These are phyloP conservation scores for Myxozyma neotropica DNA, from an alignment of 805 yeast species.

Conservation along the genomic window DNA sequence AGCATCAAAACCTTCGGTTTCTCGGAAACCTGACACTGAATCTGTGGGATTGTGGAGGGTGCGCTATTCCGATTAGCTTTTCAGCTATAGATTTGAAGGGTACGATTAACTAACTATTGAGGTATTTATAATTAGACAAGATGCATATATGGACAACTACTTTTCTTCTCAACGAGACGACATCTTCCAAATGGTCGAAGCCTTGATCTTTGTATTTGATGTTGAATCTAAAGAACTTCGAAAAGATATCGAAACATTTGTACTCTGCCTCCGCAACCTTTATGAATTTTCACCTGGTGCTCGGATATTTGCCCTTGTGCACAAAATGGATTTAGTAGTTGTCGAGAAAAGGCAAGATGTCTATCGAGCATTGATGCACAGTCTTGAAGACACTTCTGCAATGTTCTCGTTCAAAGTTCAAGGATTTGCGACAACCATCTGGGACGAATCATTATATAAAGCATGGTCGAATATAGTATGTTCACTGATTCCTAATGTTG, in stretches of 20 bases:
- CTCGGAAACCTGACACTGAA: slow-evolving; percentile 93
- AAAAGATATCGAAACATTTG: slow-evolving; percentile 90
- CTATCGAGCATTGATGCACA: slow-evolving; percentile 80
- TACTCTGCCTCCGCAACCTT: slow-evolving; percentile 76
- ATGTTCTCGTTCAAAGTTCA: slow-evolving; percentile 39
- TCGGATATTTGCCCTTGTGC: slow-evolving; percentile 85
- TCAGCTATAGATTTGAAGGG: too few relatives aligned
- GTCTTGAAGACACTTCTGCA: slow-evolving; percentile 67
- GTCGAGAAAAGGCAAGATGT: slow-evolving; percentile 51
- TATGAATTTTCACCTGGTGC: slow-evolving; percentile 87
- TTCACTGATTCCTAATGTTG: slow-evolving; percentile 89
- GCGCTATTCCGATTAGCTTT: slow-evolving; percentile 6
- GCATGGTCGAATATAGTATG: slow-evolving; percentile 98
- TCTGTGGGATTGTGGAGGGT: slow-evolving; percentile 97
- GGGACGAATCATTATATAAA: slow-evolving; percentile 94
- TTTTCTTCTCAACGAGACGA: slow-evolving; percentile 86
- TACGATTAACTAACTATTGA: neutral
- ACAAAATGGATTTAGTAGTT: slow-evolving; percentile 89
- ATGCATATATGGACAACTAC: slow-evolving; percentile 93
- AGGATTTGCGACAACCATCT: slow-evolving; percentile 93
- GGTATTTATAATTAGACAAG: slow-evolving; percentile 57
- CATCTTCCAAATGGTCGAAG: slow-evolving; percentile 93
- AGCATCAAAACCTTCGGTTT: slow-evolving; percentile 89
- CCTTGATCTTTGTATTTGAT: slow-evolving; percentile 92
- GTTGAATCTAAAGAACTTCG: slow-evolving; percentile 90